Evolutionary conservation across 305 asterid species (phyloP).

Genomic region (Fraxinus baroniana): DNA sequence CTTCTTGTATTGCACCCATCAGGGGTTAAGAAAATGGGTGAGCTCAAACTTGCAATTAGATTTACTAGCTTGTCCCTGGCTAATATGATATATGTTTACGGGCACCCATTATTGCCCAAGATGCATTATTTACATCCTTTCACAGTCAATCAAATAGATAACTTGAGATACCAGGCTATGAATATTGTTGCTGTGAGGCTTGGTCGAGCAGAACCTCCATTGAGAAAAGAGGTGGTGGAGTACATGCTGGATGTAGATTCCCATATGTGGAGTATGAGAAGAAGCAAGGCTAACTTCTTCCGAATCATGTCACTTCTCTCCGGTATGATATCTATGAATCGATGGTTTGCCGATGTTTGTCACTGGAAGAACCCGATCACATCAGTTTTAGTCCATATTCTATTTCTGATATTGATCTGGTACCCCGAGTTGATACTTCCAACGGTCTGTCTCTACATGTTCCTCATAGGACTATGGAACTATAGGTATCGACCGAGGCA

Average conservation of each 20-base stretch:
- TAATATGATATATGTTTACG: constrained; percentile 36
- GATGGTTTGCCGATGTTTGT: constrained; percentile 48
- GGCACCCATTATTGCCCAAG: constrained; percentile 52
- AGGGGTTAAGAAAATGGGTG: constrained; percentile 64
- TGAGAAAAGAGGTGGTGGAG: constrained; percentile 56
- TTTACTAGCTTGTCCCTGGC: constrained; percentile 51
- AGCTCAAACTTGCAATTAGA: constrained; percentile 47
- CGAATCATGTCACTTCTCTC: constrained; percentile 51
- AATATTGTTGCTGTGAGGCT: constrained; percentile 49
- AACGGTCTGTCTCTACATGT: constrained; percentile 53
- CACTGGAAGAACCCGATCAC: constrained; percentile 57
- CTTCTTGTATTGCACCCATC: constrained; percentile 57
- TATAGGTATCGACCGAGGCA: constrained; percentile 49
- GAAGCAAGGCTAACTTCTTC: constrained; percentile 59
- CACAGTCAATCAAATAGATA: constrained; percentile 52
- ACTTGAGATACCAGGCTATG: constrained; percentile 54
- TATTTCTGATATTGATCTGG: constrained; percentile 47
- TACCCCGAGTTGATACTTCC: constrained; percentile 58
- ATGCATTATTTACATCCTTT: constrained; percentile 60
- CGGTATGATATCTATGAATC: constrained; percentile 37
- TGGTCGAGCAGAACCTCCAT: constrained; percentile 57
- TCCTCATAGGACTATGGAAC: constrained; percentile 60
- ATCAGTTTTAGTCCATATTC: constrained; percentile 47
- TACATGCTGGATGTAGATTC: constrained; percentile 60
- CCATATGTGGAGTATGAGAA: constrained; percentile 62